Base-by-base conservation (phyloP, 345 rosid species). In the Aquilaria sinensis region DNA sequence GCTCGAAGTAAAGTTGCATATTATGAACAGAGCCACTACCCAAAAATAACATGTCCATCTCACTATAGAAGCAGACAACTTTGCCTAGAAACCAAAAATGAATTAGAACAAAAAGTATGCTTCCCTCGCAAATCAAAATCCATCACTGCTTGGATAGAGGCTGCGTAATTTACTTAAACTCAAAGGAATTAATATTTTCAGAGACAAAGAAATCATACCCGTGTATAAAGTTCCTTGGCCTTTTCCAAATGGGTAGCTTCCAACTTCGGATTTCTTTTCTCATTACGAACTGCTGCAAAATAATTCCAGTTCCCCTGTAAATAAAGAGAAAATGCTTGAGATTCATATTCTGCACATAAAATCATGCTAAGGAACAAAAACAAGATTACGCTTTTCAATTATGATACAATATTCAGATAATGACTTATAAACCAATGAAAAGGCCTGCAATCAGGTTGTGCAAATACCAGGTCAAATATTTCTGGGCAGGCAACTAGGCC, bases 181-280 rank as follows among this genome's bases (percentile, higher is more conserved):
- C 43, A 3, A 37, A 37, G 43, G 8, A 37, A 37, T 37, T 37
- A 5, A 9, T 37, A 60, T 37, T 37, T 37, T 37, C 43, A 37
- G 43, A 37, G 43, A 37, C 43, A 33, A 48, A 15, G 50, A 50
- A 59, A 67, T 47, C 89, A 54, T 86, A 94, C 99, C 74, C 77
- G 85, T 30, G 96, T 86, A 67, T 83, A 94, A 14, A 90, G 90
- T 81, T 94, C 96, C 84, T 88, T 90, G 63, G 99, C 95, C 74
- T 94, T 93, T 74, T 94, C 99, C 82, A 94, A 77, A 79, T 94
- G 99, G 32, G 99, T 90, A 58, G 95, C 97, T 82, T 94, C 99
- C 83, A 90, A 73, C 86, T 94, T 94, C 3, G 96, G 96, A 70
- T 83, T 80, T 79, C 97, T 85, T 83, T 90, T 94, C 85, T 94